Evolutionary conservation across 148 eudicot species (phyloP), one percentile per base, ranked within the genome.

Genomic region (Heliamphora exappendiculata): DNA sequence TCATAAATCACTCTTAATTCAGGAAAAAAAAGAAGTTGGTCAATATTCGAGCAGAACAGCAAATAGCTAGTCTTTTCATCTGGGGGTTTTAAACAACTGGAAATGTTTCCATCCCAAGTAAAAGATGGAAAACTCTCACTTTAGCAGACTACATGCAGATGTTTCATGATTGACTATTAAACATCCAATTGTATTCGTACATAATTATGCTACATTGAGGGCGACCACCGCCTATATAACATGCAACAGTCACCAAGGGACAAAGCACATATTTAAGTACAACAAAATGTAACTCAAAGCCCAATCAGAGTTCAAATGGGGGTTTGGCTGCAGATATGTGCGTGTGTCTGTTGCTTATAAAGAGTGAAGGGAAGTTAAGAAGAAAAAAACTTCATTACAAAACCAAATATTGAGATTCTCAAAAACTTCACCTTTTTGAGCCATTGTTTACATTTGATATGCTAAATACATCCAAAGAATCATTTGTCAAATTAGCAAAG

Each of bases 381-480:
- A 72, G 24, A 33, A n/a, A 1, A 58, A 20, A 24, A 34, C 0
- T 67, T 34, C 50, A 31, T 16, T 74, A 42, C 11, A 57, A n/a
- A n/a, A 72, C 37, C 81, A 53, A 74, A 59, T 74, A 26, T 13
- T 24, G 26, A 37, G n/a, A n/a, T n/a, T 36, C 14, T 74, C 41
- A 39, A 51, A 75, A 37, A n/a, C n/a, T n/a, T 85, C 83, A 91
- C 97, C 84, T 88, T 70, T 78, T 85, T 39, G 97, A 89, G 62
- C 97, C 91, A 83, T 79, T 81, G 58, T 88, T 84, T 78, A 91
- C 86, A 82, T 91, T 91, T 36, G 97, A 86, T 76, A 91, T 89
- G 78, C 88, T 86, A 86, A 91, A 91, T 57, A 89, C 79, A 71
- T 88, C 93, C 88, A 91, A 65, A 36, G 93, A 84, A 79, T 85